A percentile compares a stretch with the other conserved stretches of the same genome.
These are phyloP conservation scores for Pezicula neosporulosa DNA, from an alignment of 2,329 filamentous ascomycete genomes.

Conservation along the genomic window DNA sequence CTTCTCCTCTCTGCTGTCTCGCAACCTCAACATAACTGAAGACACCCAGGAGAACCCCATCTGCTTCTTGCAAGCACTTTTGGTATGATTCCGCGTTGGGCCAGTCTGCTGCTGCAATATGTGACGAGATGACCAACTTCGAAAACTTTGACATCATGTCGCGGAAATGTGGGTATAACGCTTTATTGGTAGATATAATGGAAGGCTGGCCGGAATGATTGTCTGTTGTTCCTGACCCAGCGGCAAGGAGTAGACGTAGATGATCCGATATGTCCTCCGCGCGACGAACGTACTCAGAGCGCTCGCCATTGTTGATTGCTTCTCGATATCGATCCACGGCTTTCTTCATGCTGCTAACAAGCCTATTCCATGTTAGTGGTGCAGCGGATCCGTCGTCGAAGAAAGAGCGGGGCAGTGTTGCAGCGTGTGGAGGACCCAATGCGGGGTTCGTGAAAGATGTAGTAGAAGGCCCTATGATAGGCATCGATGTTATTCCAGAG, in stretches of 20 bases:
- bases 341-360: slow-evolving; percentile 89
- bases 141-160: slow-evolving; percentile 99
- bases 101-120: slow-evolving; percentile 95
- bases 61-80: slow-evolving; percentile 96
- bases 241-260: slow-evolving; percentile 85
- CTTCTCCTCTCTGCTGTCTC: slow-evolving; percentile 86
- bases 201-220: slow-evolving; percentile 98
- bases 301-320: slow-evolving; percentile 77
- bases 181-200: slow-evolving; percentile 98
- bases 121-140: slow-evolving; percentile 96
- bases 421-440: slow-evolving; percentile 29
- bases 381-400: slow-evolving; percentile 84
- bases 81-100: slow-evolving; percentile 89
- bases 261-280: slow-evolving; percentile 99
- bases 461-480: slow-evolving; percentile 24
- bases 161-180: slow-evolving; percentile 92
- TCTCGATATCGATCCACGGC: slow-evolving; percentile 88
- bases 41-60: slow-evolving; percentile 89
- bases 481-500: slow-evolving; percentile 45
- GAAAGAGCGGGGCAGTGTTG: slow-evolving; percentile 73
- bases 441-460: slow-evolving; percentile 57
- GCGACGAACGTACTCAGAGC: slow-evolving; percentile 86
- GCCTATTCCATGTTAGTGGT: slow-evolving; percentile 81
- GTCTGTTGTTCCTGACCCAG: slow-evolving; percentile 94
- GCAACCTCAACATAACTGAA: slow-evolving; percentile 97